Percentiles rank a stretch among this genome's conserved stretches.
phyloP scores from a whole-genome alignment of 768 basidiomycete species.

The Melanogaster broomeanus region DNA sequence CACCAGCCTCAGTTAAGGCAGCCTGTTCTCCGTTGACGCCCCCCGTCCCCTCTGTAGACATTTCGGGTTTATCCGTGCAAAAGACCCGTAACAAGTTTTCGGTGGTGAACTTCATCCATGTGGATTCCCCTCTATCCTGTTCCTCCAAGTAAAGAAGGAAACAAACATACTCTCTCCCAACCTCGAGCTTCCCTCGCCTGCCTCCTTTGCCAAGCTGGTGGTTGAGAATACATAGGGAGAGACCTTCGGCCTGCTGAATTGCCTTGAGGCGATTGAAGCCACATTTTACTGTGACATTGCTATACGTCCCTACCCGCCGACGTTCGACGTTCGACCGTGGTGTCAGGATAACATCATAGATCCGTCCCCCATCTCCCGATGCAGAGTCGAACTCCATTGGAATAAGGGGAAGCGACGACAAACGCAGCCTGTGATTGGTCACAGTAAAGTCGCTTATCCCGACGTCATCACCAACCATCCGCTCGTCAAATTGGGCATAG shows the following conservation, averaged over 20 bases:
- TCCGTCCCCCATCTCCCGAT: not conserved
- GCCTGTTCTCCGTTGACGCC: not conserved
- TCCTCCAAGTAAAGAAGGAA: constrained; percentile 19
- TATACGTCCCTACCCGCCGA: constrained; percentile 6
- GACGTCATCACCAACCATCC: constrained; percentile 2
- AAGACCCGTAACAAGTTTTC: constrained; percentile 20
- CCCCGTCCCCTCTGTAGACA: not conserved
- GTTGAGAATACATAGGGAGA: constrained; percentile 26
- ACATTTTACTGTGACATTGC: constrained; percentile 15
- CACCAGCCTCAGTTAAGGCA: not conserved
- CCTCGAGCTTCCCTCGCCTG: constrained; percentile 12
- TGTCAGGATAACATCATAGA: constrained; percentile 14
- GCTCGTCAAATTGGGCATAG: constrained; percentile 20
- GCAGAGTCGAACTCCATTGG: constrained; percentile 12
- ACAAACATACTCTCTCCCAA: constrained; percentile 20
- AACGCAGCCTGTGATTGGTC: constrained; percentile 10
- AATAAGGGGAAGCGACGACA: constrained; percentile 23
- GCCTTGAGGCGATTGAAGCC: constrained; percentile 14
- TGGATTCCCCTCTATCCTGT: not conserved
- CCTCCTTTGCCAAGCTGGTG: constrained; percentile 2
- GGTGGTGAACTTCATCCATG: constrained; percentile 26
- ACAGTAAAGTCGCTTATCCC: constrained; percentile 18
- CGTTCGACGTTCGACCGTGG: not conserved
- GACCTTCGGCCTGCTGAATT: constrained; percentile 12
- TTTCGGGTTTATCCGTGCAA: constrained; percentile 2